Evolutionary conservation across 768 basidiomycete genomes (phyloP), one percentile per base, ranked within the genome.

Genomic region (Dacryopinax primogenitus): DNA sequence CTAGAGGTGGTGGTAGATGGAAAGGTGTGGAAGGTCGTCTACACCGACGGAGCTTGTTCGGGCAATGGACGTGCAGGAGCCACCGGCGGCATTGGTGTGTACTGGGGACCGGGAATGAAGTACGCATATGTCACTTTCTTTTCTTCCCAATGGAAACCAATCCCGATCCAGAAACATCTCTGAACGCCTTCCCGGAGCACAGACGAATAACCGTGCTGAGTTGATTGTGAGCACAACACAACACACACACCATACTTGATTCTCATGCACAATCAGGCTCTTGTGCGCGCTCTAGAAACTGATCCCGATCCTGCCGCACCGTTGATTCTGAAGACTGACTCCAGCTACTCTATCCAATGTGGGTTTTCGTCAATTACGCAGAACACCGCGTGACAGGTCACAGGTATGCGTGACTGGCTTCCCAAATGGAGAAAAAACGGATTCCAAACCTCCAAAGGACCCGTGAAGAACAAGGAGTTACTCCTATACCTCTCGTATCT

Each of bases 11-110:
- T 32, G 13, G 64, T 68, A 12, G 73, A 78, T 28, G 75, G 73
- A 65, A 62, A 37, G 1, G 72, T 71, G 1, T 76, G 73, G 69
- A 73, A 77, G 41, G 76, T 87, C 13, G 92, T 92, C 0, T 95
- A 90, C 70, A 86, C 82, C 21, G 94, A 97, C 73, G 94, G 94
- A 12, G 87, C 92, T 4, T 92, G 91, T 68, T 83, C 82, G 70
- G 84, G 86, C 1, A 97, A 97, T 71, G 94, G 94, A 0, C 76
- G 84, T 71, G 33, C 32, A 1, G 83, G 81, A 0, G 81, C 88
- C 0, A 68, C 82, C 41, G 94, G 91, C 0, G 94, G 94, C 0
- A 75, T 92, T 44, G 94, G 94, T 0, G 90, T 97, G 0, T 97
- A 86, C 84, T 97, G 90, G 89, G 90, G 86, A 0, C 74, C 72